A percentile compares a stretch with the other conserved stretches of the same genome.
These are phyloP conservation scores for Sugiyamaella lignohabitans DNA, from an alignment of 805 yeast species.

Conservation along the genomic window DNA sequence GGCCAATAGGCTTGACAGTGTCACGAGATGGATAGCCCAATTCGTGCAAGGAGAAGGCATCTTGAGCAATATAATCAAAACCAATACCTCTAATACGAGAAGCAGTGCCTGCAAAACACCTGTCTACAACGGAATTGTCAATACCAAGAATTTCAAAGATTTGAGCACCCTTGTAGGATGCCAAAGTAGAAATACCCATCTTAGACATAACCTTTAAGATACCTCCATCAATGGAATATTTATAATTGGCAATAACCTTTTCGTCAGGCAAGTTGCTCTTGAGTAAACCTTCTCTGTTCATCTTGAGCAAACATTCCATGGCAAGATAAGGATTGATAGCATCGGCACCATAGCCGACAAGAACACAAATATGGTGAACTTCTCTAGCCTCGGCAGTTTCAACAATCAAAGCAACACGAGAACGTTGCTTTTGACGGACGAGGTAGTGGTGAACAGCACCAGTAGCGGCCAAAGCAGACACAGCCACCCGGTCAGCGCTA, in stretches of 20 bases:
- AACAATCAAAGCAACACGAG: slow-evolving; percentile 83
- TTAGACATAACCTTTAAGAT: slow-evolving; percentile 95
- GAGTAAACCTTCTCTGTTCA: slow-evolving; percentile 70
- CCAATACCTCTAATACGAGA: slow-evolving; percentile 94
- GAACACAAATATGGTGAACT: slow-evolving; percentile 90
- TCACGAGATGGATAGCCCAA: slow-evolving; percentile 80
- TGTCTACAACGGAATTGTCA: slow-evolving; percentile 89
- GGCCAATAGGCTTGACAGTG: slow-evolving; percentile 60
- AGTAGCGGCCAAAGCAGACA: slow-evolving; percentile 84
- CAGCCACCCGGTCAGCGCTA: slow-evolving; percentile 58
- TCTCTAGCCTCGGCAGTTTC: slow-evolving; percentile 98
- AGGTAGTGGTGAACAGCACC: slow-evolving; percentile 97
- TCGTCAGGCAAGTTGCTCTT: slow-evolving; percentile 47
- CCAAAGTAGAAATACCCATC: slow-evolving; percentile 98
- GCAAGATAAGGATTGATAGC: slow-evolving; percentile 92
- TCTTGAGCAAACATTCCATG: slow-evolving; percentile 76
- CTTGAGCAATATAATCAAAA: slow-evolving; percentile 93
- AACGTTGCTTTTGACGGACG: slow-evolving; percentile 92
- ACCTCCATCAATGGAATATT: slow-evolving; percentile 81
- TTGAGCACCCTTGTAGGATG: slow-evolving; percentile 98
- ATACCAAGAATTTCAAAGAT: slow-evolving; percentile 95
- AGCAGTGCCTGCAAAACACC: slow-evolving; percentile 96
- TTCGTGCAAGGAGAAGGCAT: slow-evolving; percentile 89
- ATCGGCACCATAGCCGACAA: slow-evolving; percentile 96
- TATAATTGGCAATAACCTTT: slow-evolving; percentile 67